Evolutionary conservation across 305 asterid genomes (phyloP).

Genomic region (Rubia occidens): DNA sequence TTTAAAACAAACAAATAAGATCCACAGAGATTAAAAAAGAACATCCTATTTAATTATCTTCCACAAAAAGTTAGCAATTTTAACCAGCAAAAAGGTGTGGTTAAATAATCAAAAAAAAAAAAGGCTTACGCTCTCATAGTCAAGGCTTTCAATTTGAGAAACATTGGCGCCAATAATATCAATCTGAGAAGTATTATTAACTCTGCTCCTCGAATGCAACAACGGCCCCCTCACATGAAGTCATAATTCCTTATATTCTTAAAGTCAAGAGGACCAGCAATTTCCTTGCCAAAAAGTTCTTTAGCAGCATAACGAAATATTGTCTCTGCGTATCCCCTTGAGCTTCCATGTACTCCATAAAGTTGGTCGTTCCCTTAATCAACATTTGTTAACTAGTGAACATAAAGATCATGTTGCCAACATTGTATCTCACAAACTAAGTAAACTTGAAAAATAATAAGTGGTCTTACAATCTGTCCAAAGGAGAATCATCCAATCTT

Average conservation of each 20-base stretch:
- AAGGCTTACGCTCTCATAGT: conserved; percentile 58
- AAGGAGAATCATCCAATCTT: conserved; percentile 68
- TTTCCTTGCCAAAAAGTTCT: conserved; percentile 50
- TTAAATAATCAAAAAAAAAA: not conserved
- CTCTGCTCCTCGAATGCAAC: conserved; percentile 37
- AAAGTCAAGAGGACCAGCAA: conserved; percentile 59
- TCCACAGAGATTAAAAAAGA: not conserved
- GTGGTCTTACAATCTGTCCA: conserved; percentile 64
- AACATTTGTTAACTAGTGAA: conserved; percentile 55
- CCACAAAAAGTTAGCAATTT: not conserved
- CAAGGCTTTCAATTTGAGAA: conserved; percentile 88
- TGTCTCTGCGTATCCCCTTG: conserved; percentile 94
- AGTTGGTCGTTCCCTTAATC: conserved; percentile 58
- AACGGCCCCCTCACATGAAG: conserved; percentile 59
- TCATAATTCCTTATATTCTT: conserved; percentile 75
- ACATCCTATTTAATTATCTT: not conserved
- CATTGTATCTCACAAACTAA: conserved; percentile 3
- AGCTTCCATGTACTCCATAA: conserved; percentile 72
- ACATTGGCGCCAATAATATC: conserved; percentile 86
- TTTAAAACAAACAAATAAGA: not conserved
- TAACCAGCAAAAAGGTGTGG: too few species aligned
- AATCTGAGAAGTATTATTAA: conserved; percentile 76
- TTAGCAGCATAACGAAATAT: conserved; percentile 69
- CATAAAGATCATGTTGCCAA: conserved; percentile 5
- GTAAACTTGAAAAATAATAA: conserved; percentile 15